Evolutionary conservation across 768 basidiomycete genomes (phyloP), one percentile per base, ranked within the genome.

Genomic region (Trametes elegans): DNA sequence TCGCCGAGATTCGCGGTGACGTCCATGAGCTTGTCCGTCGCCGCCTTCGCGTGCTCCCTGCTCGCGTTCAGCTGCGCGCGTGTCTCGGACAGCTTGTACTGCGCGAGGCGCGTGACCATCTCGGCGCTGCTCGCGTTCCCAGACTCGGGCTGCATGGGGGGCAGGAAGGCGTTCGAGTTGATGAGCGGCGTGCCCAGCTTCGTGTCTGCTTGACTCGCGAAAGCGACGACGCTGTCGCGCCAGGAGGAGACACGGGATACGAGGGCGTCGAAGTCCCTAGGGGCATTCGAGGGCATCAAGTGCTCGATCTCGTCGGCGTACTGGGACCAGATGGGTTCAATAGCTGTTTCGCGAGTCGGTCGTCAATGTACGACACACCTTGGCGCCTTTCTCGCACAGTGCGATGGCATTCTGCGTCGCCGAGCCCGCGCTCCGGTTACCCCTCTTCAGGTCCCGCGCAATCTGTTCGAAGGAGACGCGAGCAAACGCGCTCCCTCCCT

Each of bases 21-120:
- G 31, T 47, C 46, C 32, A 47, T 35, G 28, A 47, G 46, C 46
- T 47, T 47, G 7, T 34, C 46, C 7, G 46, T 21, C 4, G 46
- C 46, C n/a, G 46, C 46, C 19, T 24, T 24, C 7, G 32, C 34
- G 46, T 21, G 34, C 32, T 47, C 46, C 32, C 46, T 29, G 34
- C 46, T 47, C 19, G 46, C 46, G 31, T 47, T 35, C 7, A 47
- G 46, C 34, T 47, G 46, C 7, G 46, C 46, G 16, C 35, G 46
- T 23, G 32, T 21, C 9, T 14, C 31, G 7, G 31, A 14, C 3
- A 47, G n/a, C 7, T 21, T n/a, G 11, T 35, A 47, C 11, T 47
- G 32, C 10, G 46, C 46, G 19, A 11, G 19, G 9, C 46, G 46
- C 11, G 35, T 21, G 3, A 32, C 46, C 16, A 34, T 16, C 31